phyloP scores from a whole-genome alignment of 2,329 filamentous ascomycete genomes.

The Rutstroemia sp. region DNA sequence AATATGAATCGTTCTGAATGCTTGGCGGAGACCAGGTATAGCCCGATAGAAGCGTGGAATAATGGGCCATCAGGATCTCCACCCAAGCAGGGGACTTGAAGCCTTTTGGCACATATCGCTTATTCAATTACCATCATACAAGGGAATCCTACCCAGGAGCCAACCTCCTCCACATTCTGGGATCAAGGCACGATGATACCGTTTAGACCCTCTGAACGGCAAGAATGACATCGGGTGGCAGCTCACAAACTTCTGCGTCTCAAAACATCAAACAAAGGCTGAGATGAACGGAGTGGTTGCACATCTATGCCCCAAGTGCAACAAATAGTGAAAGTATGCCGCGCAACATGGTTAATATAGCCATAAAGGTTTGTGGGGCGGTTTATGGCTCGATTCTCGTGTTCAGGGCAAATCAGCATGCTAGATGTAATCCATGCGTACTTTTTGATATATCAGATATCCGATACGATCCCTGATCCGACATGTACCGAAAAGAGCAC shows the following conservation, averaged over 20 bases:
- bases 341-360: not conserved
- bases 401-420: not conserved
- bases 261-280: too few species aligned
- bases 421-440: not conserved
- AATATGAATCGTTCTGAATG: not conserved
- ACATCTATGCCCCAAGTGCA: not conserved
- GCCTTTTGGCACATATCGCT: constrained; percentile 4
- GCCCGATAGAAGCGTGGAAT: not conserved
- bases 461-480: not conserved
- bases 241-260: too few species aligned
- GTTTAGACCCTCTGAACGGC: not conserved
- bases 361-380: not conserved
- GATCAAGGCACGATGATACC: not conserved
- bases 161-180: not conserved
- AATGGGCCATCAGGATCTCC: constrained; percentile 1
- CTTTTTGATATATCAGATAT: not conserved
- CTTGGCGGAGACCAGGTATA: not conserved
- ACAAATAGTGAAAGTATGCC: not conserved
- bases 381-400: not conserved
- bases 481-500: not conserved
- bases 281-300: not conserved
- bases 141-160: not conserved
- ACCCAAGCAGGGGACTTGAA: not conserved
- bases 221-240: too few species aligned
- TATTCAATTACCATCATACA: not conserved